Base-by-base conservation (phyloP, 2,329 filamentous ascomycete genomes). In the Aspergillus ibericus region DNA sequence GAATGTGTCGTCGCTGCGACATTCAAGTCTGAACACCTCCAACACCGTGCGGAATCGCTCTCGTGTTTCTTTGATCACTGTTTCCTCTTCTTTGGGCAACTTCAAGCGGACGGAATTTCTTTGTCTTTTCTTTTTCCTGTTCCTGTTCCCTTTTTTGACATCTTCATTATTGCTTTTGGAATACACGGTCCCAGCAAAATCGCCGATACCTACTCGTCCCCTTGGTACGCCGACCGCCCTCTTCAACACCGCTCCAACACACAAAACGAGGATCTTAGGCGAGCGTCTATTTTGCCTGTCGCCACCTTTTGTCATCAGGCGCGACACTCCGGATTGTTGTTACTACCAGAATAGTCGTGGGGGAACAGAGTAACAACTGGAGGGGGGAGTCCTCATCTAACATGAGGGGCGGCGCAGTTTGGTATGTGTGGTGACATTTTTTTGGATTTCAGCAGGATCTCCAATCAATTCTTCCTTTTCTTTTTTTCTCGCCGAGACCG, bases 1-100 rank as follows among this genome's bases (percentile, higher is more conserved):
- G 63, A 66, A 68, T 63, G 65, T 62, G 58, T 64, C 60, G 62
- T 65, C 56, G 59, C 58, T 59, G 59, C 63, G 52, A 60, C 59
- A 53, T 48, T 65, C 54, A 46, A 58, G 62, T 63, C 60, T 61
- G 64, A 65, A 55, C 61, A 60, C 61, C 53, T 59, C 60, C 56
- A 57, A 59, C 58, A 58, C 57, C 62, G 65, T 66, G 63, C 59
- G 59, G 60, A 57, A 55, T 59, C 61, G 48, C 51, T 61, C 55
- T 58, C 47, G 42, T 55, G 50, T 46, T 48, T 50, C 51, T 58
- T 52, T 47, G 40, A 42, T 40, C 55, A 47, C 50, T 38, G 36
- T 52, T 55, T 55, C 46, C 48, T 47, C 49, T 59, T 27, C 56
- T 48, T 55, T 53, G 46, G 48, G 47, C 53, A 53, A 44, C 49